phyloP scores from a whole-genome alignment of 306 rosid species.

The Ormosia semicastrata region DNA sequence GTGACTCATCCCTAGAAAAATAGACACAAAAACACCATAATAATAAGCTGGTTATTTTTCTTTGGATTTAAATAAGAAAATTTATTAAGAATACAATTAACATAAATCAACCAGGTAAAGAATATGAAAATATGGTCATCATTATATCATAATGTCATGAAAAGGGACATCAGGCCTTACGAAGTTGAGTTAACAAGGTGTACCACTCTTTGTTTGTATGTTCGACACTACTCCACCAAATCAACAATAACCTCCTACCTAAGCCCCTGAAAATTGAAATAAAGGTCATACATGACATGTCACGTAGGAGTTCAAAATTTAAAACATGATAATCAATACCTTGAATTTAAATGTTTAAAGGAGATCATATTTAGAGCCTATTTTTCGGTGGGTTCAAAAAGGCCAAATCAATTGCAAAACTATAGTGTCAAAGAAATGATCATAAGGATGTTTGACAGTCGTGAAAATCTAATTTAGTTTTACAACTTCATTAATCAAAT shows the following conservation, averaged over 20 bases:
- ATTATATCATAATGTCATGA: not conserved
- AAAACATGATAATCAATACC: not conserved
- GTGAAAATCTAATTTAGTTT: not conserved
- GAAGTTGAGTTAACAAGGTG: conserved; percentile 96
- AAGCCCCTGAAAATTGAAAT: conserved; percentile 62
- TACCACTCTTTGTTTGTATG: conserved; percentile 94
- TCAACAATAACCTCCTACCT: conserved; percentile 93
- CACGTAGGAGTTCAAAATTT: not conserved
- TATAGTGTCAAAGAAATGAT: not conserved
- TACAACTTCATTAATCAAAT: not conserved
- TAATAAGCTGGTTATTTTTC: not conserved
- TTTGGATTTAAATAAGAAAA: conserved; percentile 24
- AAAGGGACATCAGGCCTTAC: conserved; percentile 54
- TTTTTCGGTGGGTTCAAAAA: not conserved
- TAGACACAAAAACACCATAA: conserved; percentile 1
- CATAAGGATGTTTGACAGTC: not conserved
- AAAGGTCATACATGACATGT: conserved; percentile 9
- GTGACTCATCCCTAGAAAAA: conserved; percentile 82
- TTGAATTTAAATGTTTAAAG: not conserved
- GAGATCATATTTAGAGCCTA: not conserved
- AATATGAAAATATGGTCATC: not conserved
- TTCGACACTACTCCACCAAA: conserved; percentile 88
- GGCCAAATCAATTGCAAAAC: not conserved
- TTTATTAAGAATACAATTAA: not conserved
- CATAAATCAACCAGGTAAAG: conserved; percentile 13